A percentile compares a stretch with the other conserved stretches of the same genome.
Conservation (phyloP, 2,329 filamentous ascomycete genomes). For the Ophiosphaerella korrae region DNA sequence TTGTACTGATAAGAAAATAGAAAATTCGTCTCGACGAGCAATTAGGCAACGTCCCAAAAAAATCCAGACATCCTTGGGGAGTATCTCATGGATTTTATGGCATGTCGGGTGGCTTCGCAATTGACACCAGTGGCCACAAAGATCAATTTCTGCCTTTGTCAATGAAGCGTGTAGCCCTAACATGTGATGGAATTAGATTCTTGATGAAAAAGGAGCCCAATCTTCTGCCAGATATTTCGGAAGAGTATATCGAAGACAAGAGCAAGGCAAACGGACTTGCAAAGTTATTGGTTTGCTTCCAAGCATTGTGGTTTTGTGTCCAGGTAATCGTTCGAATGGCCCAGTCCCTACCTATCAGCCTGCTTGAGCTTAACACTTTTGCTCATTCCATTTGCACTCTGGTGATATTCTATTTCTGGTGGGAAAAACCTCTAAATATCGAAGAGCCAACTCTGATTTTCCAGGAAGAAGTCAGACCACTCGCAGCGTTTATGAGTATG, state of each 20-base stretch:
- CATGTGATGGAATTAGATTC: neutral
- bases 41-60: neutral
- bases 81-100: conserved; percentile 10
- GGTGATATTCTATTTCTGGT: conserved; percentile 33
- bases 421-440: conserved; percentile 30
- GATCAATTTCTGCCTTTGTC: neutral
- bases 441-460: conserved; percentile 8
- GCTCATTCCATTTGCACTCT: conserved; percentile 49
- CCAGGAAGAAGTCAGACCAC: too few species aligned
- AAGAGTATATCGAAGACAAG: conserved; percentile 11
- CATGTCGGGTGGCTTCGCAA: conserved; percentile 12
- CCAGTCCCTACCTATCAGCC: conserved; percentile 39
- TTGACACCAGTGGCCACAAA: conserved; percentile 1
- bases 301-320: conserved; percentile 32
- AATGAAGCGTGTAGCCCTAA: neutral
- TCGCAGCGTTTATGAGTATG: too few species aligned
- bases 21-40: neutral
- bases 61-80: conserved; percentile 4
- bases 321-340: conserved; percentile 20
- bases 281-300: conserved; percentile 21
- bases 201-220: neutral
- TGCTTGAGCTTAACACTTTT: conserved; percentile 67
- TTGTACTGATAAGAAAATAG: neutral
- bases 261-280: conserved; percentile 18
- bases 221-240: conserved; percentile 3